Evolutionary conservation across 2,329 filamentous ascomycete species (phyloP), one percentile per base, ranked within the genome.

Genomic region (Trichophyton simii): DNA sequence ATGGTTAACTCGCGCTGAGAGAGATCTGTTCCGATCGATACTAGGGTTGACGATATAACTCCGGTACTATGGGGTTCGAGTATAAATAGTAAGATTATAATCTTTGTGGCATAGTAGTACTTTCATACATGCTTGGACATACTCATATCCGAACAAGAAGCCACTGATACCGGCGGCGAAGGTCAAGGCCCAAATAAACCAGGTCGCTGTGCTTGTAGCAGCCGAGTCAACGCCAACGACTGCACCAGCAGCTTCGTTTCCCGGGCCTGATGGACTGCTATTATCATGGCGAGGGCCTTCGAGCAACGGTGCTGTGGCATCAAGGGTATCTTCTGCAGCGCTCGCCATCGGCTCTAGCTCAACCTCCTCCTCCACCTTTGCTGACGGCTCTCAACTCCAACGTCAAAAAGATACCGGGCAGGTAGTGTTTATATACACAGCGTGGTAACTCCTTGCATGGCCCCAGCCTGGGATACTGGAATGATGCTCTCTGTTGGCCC

Each of bases 81-180:
- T 38, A 38, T 60, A 20, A 61, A 62, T 62, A 59, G 68, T 59
- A 69, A 63, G 58, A 42, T 36, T 44, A 38, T 18, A 46, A 60
- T 52, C 38, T 48, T 34, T 15, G 22, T 41, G 20, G n/a, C 36
- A 52, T 48, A 38, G 8, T 13, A 18, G 54, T n/a, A 44, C 9
- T 38, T 59, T 20, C 13, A 52, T 31, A 55, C n/a, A 42, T 60
- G 28, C 31, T 59, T 22, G 34, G 38, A 63, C 72, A 61, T 73
- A 82, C 80, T 85, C 83, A 68, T 83, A 85, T 61, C 83, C 83
- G 72, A 85, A 85, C 15, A 85, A 70, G 13, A 85, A 71, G 2
- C 82, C 82, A 58, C 78, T 81, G 13, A 85, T 76, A 3, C 81
- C 81, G 5, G 82, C 82, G 22, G 81, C 80, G 52, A 83, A 73